Conservation (phyloP, 2,329 filamentous ascomycete species). For the Penicillium digitatum region DNA sequence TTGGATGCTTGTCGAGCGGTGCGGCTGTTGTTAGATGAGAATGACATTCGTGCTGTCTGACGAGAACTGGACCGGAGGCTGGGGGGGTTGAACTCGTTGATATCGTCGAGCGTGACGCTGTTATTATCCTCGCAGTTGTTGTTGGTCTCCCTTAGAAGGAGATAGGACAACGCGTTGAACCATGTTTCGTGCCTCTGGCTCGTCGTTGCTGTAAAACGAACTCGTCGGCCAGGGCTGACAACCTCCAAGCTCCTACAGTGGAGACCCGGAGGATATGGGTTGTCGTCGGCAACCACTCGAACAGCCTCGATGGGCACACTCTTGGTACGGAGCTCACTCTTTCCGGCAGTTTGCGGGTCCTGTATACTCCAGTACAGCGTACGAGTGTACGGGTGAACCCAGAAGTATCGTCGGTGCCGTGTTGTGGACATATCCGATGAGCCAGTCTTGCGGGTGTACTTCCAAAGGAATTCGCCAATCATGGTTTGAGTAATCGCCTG, state of each 20-base stretch:
- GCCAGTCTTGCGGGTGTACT: conserved; percentile 94
- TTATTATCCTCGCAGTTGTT: conserved; percentile 56
- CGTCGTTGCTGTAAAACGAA: conserved; percentile 93
- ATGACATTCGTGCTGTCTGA: conserved; percentile 56
- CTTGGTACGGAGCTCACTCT: conserved; percentile 73
- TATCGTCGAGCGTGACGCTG: conserved; percentile 57
- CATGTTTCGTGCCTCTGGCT: conserved; percentile 95
- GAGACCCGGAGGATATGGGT: conserved; percentile 88
- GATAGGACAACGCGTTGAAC: conserved; percentile 95
- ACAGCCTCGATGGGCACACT: conserved; percentile 92
- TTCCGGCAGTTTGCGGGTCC: conserved; percentile 76
- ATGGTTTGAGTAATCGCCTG: conserved; percentile 98
- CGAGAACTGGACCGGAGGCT: conserved; percentile 53
- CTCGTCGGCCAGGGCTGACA: conserved; percentile 77
- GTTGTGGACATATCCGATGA: conserved; percentile 83
- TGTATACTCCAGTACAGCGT: conserved; percentile 95
- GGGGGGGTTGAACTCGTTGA: conserved; percentile 82
- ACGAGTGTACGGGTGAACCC: conserved; percentile 96
- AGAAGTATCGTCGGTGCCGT: conserved; percentile 93
- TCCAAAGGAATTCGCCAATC: conserved; percentile 99
- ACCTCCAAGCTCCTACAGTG: conserved; percentile 92
- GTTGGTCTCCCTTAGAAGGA: conserved; percentile 70
- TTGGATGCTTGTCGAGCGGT: conserved; percentile 65
- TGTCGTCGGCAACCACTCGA: conserved; percentile 86
- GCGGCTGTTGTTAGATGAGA: conserved; percentile 77